These are phyloP conservation scores for Alternaria alternata DNA, from an alignment of 2,329 filamentous ascomycete genomes.

Conservation along the genomic window DNA sequence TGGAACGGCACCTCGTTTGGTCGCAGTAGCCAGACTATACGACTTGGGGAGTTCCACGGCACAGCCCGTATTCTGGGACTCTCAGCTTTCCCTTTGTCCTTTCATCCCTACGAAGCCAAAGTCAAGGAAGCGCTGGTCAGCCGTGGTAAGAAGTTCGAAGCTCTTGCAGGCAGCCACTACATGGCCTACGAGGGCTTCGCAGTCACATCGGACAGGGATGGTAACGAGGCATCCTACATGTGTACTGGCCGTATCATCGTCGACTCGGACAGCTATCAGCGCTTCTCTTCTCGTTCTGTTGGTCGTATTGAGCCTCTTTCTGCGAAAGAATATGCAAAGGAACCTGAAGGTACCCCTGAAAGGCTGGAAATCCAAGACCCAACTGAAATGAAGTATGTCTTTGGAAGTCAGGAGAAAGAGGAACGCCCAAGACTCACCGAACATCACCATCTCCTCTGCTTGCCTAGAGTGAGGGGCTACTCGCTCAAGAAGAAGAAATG, in stretches of 20 bases:
- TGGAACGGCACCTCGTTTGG: slow-evolving; percentile 46
- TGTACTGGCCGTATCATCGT: slow-evolving; percentile 87
- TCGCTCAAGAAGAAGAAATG: slow-evolving; percentile 87
- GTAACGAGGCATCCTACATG: slow-evolving; percentile 54
- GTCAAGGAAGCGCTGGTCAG: slow-evolving; percentile 73
- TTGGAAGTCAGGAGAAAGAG: slow-evolving; percentile 41
- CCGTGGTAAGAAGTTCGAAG: slow-evolving; percentile 82
- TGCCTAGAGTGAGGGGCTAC: slow-evolving; percentile 83
- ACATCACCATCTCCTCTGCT: slow-evolving; percentile 81
- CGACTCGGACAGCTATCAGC: slow-evolving; percentile 65
- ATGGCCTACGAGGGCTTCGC: slow-evolving; percentile 76
- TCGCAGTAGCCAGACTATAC: slow-evolving; percentile 26
- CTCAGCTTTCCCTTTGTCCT: slow-evolving; percentile 76
- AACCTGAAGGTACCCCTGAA: background rate
- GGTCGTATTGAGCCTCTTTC: slow-evolving; percentile 24
- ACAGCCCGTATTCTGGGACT: slow-evolving; percentile 80
- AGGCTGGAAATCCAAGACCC: slow-evolving; percentile 17
- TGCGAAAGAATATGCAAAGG: slow-evolving; percentile 24
- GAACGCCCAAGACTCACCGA: slow-evolving; percentile 69
- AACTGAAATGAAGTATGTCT: slow-evolving; percentile 22
- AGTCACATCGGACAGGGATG: slow-evolving; percentile 42
- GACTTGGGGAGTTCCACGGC: slow-evolving; percentile 68
- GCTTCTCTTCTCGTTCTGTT: slow-evolving; percentile 56
- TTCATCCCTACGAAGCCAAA: slow-evolving; percentile 74
- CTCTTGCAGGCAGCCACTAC: slow-evolving; percentile 79